Evolutionary conservation across 164 flowering plant genomes (phyloP), one percentile per base, ranked within the genome.

Genomic region (Dillenia suffruticosa): DNA sequence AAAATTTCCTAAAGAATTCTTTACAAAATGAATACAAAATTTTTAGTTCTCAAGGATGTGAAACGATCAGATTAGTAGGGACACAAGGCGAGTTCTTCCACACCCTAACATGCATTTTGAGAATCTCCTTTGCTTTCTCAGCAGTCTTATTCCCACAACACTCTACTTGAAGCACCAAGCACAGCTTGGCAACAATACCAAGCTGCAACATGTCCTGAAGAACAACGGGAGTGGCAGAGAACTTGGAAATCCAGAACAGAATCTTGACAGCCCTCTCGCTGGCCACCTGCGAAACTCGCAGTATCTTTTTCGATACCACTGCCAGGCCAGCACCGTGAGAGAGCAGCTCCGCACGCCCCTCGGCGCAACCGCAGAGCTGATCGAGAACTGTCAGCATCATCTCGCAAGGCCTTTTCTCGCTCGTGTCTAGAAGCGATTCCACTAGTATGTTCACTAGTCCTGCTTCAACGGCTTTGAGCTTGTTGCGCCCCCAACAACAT

Each of bases 131-230:
- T 0, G 83, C 83, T 53, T 68, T 83, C 32, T 86, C 86, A 54
- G 68, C 82, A 0, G 68, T 67, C 76, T 79, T 82, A 46, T 26
- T 43, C 9, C 77, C 67, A 52, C 79, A 48, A 32, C 0, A 32
- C 40, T 82, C 83, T 9, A 84, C 73, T 56, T 86, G 88, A 44
- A 82, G 53, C 55, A 84, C 79, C 74, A 82, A 49, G 44, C 85
- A 81, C 64, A 92, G 58, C 76, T 88, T 86, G 6, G 77, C 72
- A 66, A 83, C 95, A n/a, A 77, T 89, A 0, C 98, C 98, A 3
- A 89, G 32, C 61, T 86, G 79, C 79, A 80, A 3, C 89, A 92
- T 82, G 61, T 89, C 96, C 60, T 70, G 74, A 49, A 80, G 55
- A 17, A 89, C 80, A 9, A 52, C 44, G 11, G 73, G 53, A 2